phyloP scores from a whole-genome alignment of 306 rosid species.

The Corylus americana region DNA sequence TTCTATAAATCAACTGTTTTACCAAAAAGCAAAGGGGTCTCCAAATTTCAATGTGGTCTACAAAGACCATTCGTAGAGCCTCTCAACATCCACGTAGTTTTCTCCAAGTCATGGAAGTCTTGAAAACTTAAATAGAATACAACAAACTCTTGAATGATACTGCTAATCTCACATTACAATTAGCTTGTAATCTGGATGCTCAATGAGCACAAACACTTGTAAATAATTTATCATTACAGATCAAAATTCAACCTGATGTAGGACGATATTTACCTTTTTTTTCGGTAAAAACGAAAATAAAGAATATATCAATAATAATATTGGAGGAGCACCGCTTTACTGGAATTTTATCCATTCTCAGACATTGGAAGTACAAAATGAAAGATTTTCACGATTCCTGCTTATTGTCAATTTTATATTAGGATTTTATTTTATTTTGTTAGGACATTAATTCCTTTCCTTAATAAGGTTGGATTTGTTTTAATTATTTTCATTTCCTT shows the following conservation, averaged over 20 bases:
- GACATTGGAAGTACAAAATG: too few species aligned
- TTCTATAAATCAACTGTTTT: neutral
- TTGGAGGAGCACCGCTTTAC: too few species aligned
- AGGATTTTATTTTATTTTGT: too few species aligned
- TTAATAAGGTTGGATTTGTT: too few species aligned
- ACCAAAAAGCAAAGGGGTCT: neutral
- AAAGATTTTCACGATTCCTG: too few species aligned
- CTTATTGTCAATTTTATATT: too few species aligned
- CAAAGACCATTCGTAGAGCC: neutral
- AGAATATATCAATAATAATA: too few species aligned
- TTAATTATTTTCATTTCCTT: too few species aligned
- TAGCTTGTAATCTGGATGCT: neutral
- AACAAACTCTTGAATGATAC: neutral
- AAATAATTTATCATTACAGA: neutral
- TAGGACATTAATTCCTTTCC: too few species aligned
- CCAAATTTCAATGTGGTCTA: neutral
- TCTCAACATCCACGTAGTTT: neutral
- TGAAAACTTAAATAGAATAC: neutral
- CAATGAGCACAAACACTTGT: neutral
- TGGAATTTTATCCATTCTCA: too few species aligned
- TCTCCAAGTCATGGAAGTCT: neutral
- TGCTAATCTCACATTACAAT: neutral
- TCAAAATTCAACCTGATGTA: neutral
- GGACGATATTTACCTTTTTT: too few species aligned
- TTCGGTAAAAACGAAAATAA: too few species aligned